Evolutionary conservation across 345 rosid genomes (phyloP).

Genomic region (Brassica nigra): DNA sequence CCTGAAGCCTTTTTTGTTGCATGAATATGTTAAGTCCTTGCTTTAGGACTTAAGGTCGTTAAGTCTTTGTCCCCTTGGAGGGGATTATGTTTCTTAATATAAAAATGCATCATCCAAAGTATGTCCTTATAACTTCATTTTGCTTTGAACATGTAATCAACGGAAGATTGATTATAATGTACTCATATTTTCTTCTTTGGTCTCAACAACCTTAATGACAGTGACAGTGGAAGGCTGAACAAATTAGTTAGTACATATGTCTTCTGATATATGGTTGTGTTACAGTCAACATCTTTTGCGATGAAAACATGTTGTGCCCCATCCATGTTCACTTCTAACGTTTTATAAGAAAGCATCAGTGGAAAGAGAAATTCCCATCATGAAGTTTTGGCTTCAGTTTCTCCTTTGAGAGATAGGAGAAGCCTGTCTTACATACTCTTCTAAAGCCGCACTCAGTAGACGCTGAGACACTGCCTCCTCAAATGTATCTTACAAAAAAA

Average conservation of each 20-base stretch:
- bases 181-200: background rate
- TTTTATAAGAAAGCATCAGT: background rate
- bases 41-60: background rate
- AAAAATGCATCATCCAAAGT: background rate
- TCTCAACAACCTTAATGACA: background rate
- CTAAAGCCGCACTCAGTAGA: background rate
- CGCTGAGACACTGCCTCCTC: background rate
- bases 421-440: background rate
- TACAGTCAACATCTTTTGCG: background rate
- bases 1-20: conserved; percentile 27
- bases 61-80: background rate
- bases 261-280: background rate
- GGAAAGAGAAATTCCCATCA: too few relatives aligned
- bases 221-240: background rate
- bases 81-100: background rate
- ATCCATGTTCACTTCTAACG: background rate
- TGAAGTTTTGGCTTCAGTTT: background rate
- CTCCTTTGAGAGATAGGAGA: background rate
- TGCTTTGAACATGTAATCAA: background rate
- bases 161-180: background rate
- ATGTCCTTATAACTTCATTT: background rate
- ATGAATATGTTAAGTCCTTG: conserved; percentile 19
- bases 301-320: background rate
- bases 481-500: background rate
- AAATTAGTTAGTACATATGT: background rate